A percentile compares a stretch with the other conserved stretches of the same genome.
phyloP scores from a whole-genome alignment of 1,139 yeast genomes.

The Keqinozyma sinolaborantium region DNA sequence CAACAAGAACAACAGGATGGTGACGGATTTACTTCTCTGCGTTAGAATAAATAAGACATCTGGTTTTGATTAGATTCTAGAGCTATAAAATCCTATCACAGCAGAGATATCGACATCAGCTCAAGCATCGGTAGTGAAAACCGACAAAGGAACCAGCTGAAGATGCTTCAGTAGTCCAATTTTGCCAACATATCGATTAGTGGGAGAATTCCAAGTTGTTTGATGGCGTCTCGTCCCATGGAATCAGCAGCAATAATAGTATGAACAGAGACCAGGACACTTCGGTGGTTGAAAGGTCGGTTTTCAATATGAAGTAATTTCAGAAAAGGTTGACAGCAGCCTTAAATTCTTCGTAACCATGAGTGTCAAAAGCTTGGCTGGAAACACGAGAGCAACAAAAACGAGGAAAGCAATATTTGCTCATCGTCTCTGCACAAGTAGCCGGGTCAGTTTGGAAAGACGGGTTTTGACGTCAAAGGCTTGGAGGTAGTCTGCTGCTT shows the following conservation, averaged over 20 bases:
- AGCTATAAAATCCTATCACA: too few species aligned
- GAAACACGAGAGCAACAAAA: constrained; percentile 25
- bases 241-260: not conserved
- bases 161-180: not conserved
- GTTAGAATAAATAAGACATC: too few species aligned
- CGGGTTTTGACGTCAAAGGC: constrained; percentile 4
- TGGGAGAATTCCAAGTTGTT: constrained; percentile 1
- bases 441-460: constrained; percentile 6
- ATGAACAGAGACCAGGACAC: not conserved
- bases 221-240: not conserved
- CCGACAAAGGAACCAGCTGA: not conserved
- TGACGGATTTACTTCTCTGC: too few species aligned
- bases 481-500: constrained; percentile 1
- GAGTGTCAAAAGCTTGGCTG: constrained; percentile 45
- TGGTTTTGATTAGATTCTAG: too few species aligned
- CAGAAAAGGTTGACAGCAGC: constrained; percentile 1
- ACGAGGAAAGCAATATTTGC: constrained; percentile 5
- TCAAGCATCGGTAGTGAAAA: too few species aligned
- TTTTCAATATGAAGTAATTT: constrained; percentile 1
- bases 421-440: constrained; percentile 4
- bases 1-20: too few species aligned
- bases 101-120: too few species aligned
- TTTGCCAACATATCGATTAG: constrained; percentile 2
- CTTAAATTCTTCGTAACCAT: constrained; percentile 10
- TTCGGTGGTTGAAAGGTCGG: not conserved